These are phyloP conservation scores for Phlebiopsis flavidoalba DNA, from an alignment of 768 basidiomycete genomes.

Conservation along the genomic window DNA sequence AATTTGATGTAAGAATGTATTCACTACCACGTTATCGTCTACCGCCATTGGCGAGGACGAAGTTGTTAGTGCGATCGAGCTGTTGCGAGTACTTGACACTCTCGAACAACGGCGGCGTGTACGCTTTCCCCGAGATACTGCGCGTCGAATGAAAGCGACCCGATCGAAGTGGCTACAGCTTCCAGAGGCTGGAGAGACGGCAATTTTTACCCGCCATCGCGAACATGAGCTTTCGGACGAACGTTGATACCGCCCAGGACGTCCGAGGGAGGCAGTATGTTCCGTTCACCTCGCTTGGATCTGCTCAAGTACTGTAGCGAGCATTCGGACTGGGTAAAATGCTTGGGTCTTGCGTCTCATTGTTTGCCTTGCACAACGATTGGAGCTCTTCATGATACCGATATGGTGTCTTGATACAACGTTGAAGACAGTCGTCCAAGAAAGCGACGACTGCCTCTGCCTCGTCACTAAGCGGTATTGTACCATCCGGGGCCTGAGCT, in stretches of 20 bases:
- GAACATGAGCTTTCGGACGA: constrained; percentile 37
- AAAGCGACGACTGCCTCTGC: constrained; percentile 55
- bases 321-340: constrained; percentile 62
- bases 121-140: neutral
- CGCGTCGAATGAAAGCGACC: constrained; percentile 17
- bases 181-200: constrained; percentile 36
- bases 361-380: constrained; percentile 20
- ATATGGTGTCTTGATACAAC: constrained; percentile 80
- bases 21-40: neutral
- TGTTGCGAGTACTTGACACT: neutral
- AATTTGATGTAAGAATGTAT: neutral
- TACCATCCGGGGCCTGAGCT: constrained; percentile 46
- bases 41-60: neutral
- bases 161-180: constrained; percentile 31
- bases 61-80: neutral
- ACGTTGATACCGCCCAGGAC: constrained; percentile 53
- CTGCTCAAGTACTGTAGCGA: constrained; percentile 81
- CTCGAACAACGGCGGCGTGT: neutral
- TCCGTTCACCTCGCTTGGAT: constrained; percentile 55
- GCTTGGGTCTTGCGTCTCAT: constrained; percentile 22
- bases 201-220: constrained; percentile 35
- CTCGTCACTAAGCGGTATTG: constrained; percentile 49
- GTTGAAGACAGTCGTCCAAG: constrained; percentile 81
- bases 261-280: constrained; percentile 53
- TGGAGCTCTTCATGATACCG: constrained; percentile 75